Evolutionary conservation across 768 basidiomycete species (phyloP), one percentile per base, ranked within the genome.

Genomic region (Coprinopsis marcescibilis): DNA sequence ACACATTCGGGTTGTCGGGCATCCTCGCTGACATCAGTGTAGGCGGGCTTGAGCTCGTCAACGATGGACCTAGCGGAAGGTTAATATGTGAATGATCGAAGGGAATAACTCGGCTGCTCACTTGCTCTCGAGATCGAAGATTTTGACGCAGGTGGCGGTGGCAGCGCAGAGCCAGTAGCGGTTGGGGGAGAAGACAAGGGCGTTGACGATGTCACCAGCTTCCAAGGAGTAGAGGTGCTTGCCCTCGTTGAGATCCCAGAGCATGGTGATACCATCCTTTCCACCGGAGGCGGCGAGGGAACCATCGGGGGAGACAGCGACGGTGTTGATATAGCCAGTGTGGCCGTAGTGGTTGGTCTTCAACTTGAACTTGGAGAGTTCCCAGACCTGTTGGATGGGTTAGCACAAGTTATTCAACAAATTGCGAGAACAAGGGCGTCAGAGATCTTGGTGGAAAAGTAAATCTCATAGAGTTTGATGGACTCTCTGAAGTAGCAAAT

Each of bases 291-390:
- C 96, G 57, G 95, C 94, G 61, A 99, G 82, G 20, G 96, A 99
- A 55, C 96, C 96, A 64, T 99, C 96, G 44, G 96, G 96, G 29
- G 96, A 99, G 51, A 99, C 94, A 50, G 96, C 93, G 63, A 99
- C 72, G 59, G 95, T 93, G 78, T 93, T 97, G 71, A 99, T 93
- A 78, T 97, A 98, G 54, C 95, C 96, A 42, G 89, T 95, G 79
- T 99, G 96, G 56, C 96, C 96, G 65, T 90, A 91, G 78, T 99
- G 96, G 81, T 98, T 98, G 71, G 96, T 98, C 81, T 93, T 92
- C 67, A 99, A 81, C 76, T 99, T 98, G 85, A 97, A 98, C 72
- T 97, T 96, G 67, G 89, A 89, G 51, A 98, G 85, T 68, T 99
- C 96, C 96, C 96, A 99, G 57, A 99, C 96, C 95, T 99, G 55